phyloP scores from a whole-genome alignment of 228 moss, liverwort and hornwort genomes.

The Sphagnum magellanicum region DNA sequence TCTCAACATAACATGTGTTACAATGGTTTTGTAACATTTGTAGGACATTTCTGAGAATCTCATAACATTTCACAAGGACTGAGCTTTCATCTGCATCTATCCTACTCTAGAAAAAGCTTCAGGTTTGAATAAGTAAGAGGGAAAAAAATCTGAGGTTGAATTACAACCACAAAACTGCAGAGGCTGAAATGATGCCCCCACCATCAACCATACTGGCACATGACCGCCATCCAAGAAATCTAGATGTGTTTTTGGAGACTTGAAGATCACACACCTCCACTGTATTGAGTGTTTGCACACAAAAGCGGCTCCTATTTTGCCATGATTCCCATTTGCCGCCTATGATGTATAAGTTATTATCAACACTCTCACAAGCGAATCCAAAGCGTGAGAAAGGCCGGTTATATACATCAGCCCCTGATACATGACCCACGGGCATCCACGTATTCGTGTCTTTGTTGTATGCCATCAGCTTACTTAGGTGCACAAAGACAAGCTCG shows the following conservation, averaged over 20 bases:
- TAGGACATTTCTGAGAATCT: no score
- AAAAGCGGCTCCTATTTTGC: slow-evolving; percentile 27
- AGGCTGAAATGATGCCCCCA: slow-evolving; percentile 38
- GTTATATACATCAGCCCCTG: slow-evolving; percentile 24
- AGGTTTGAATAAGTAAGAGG: no score
- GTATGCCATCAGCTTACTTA: slow-evolving; percentile 40
- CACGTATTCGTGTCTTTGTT: slow-evolving; percentile 29
- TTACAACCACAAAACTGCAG: slow-evolving; percentile 47
- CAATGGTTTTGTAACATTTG: no score
- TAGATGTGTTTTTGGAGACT: slow-evolving; percentile 7
- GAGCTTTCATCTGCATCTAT: no score
- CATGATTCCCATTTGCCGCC: slow-evolving; percentile 43
- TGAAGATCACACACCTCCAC: slow-evolving; percentile 52
- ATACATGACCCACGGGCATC: slow-evolving; percentile 28
- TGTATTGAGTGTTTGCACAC: slow-evolving; percentile 22
- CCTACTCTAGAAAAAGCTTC: no score
- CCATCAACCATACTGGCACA: slow-evolving; percentile 35
- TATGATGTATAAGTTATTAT: slow-evolving; percentile 47
- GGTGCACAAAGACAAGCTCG: slow-evolving; percentile 48
- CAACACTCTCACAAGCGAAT: slow-evolving; percentile 51
- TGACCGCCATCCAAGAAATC: slow-evolving; percentile 36
- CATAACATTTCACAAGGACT: no score
- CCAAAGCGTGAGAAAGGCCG: slow-evolving; percentile 34
- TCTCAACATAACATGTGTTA: no score
- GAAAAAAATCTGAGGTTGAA: not conserved